Percentiles rank a stretch among this genome's conserved stretches.
Conservation (phyloP, 73 alveolate genomes). For the Paramecium sonneborni region DNA sequence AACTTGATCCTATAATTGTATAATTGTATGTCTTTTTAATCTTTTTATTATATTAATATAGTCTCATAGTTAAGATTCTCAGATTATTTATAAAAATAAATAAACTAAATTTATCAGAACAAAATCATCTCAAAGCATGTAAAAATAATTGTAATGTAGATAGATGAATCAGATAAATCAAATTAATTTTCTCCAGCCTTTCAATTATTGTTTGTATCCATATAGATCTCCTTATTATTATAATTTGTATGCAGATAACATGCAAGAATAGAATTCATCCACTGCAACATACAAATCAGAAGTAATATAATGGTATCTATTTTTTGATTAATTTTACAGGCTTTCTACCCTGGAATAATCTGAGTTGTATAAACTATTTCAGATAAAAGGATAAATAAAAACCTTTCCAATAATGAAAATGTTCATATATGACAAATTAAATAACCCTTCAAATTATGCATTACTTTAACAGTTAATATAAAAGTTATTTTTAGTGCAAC, state of each 20-base stretch:
- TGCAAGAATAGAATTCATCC: neutral
- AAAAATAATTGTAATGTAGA: neutral
- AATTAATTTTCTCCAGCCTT: neutral
- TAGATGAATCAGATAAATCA: slow-evolving; percentile 4
- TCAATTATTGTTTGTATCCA: slow-evolving; percentile 15
- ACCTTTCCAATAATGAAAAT: slow-evolving; percentile 27
- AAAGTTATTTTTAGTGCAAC: neutral
- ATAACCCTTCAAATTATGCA: slow-evolving; percentile 12
- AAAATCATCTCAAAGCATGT: neutral
- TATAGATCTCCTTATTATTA: neutral
- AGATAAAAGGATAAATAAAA: slow-evolving; percentile 19
- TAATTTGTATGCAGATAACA: neutral
- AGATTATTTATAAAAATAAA: neutral
- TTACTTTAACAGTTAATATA: slow-evolving; percentile 3
- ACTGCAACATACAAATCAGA: neutral
- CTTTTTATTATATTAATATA: neutral
- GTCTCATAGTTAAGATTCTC: neutral
- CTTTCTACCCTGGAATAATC: neutral
- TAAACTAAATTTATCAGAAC: slow-evolving; percentile 15
- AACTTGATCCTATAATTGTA: neutral
- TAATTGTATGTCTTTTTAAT: neutral
- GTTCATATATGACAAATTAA: neutral
- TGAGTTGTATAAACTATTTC: neutral
- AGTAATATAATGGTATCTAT: neutral
- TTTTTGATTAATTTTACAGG: neutral